Conservation (phyloP, 2,329 filamentous ascomycete genomes). For the Orbilia javanica region DNA sequence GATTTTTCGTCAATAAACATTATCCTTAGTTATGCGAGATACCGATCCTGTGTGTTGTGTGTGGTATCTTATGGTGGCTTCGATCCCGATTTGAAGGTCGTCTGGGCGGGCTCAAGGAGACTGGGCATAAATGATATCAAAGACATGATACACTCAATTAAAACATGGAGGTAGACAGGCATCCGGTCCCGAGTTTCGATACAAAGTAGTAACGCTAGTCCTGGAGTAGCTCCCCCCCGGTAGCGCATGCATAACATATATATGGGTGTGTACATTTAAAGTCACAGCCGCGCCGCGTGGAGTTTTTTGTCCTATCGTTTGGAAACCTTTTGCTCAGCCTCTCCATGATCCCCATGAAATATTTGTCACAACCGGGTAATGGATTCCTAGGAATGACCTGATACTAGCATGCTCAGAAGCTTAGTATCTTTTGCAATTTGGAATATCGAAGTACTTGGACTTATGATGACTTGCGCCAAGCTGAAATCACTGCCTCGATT, state of each 20-base stretch:
- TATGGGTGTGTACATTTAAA: not conserved
- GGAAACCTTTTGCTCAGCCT: constrained; percentile 29
- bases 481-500: constrained; percentile 43
- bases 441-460: constrained; percentile 34
- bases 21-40: too few species aligned
- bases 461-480: constrained; percentile 53
- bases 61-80: constrained; percentile 5
- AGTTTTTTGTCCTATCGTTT: not conserved
- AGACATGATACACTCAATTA: too few species aligned
- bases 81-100: not conserved
- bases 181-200: too few species aligned
- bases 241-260: not conserved
- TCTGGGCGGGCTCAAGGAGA: too few species aligned
- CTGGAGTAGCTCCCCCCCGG: too few species aligned
- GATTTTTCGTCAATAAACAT: not conserved
- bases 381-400: constrained; percentile 37
- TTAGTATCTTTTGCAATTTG: constrained; percentile 51
- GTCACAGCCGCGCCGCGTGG: not conserved
- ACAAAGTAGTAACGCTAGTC: too few species aligned
- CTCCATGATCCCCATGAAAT: not conserved
- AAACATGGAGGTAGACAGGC: too few species aligned
- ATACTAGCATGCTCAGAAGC: constrained; percentile 42
- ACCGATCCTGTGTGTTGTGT: constrained; percentile 9
- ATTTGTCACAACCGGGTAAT: constrained; percentile 27
- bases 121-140: not conserved